Percentiles rank a stretch among this genome's conserved stretches.
phyloP scores from a whole-genome alignment of 495 filamentous ascomycete genomes.

The Daldinia vernicosa region DNA sequence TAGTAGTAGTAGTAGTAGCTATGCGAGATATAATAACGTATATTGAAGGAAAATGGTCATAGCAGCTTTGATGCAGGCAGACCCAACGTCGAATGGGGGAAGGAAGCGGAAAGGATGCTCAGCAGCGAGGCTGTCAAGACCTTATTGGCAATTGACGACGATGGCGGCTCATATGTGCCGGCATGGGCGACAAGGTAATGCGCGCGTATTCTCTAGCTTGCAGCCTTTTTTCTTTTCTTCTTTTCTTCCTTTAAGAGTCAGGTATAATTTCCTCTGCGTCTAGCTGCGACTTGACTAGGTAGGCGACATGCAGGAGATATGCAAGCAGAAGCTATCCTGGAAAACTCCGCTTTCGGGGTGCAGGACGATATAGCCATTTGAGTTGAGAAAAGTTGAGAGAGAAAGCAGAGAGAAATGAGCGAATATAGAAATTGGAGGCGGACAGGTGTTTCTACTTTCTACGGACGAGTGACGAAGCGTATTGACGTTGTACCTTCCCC shows the following conservation, averaged over 20 bases:
- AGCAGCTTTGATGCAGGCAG: slow-evolving; percentile 30
- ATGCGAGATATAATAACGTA: slow-evolving; percentile 32
- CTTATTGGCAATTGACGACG: slow-evolving; percentile 37
- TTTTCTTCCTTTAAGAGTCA: slow-evolving; percentile 12
- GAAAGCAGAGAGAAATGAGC: slow-evolving; percentile 20
- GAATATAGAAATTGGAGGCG: slow-evolving; percentile 52
- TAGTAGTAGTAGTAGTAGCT: too few species aligned
- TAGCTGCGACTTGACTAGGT: slow-evolving; percentile 29
- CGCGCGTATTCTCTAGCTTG: slow-evolving; percentile 18
- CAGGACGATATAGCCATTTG: slow-evolving; percentile 40
- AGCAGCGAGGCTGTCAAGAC: slow-evolving; percentile 37
- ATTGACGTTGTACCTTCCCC: slow-evolving; percentile 38
- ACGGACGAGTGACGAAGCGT: slow-evolving; percentile 6
- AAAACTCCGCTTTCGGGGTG: slow-evolving; percentile 42
- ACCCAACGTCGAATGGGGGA: slow-evolving; percentile 34
- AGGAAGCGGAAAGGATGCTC: slow-evolving; percentile 26
- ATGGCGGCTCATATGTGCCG: slow-evolving; percentile 34
- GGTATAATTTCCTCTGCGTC: slow-evolving; percentile 29
- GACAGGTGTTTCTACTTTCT: slow-evolving; percentile 32
- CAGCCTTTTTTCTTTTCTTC: slow-evolving; percentile 3
- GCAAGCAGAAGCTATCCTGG: slow-evolving; percentile 39
- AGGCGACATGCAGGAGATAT: slow-evolving; percentile 41
- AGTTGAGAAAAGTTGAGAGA: slow-evolving; percentile 3
- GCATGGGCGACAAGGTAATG: slow-evolving; percentile 19
- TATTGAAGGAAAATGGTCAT: slow-evolving; percentile 29